These are phyloP conservation scores for Purpureocillium lavendulum DNA, from an alignment of 2,329 filamentous ascomycete genomes.

Conservation along the genomic window DNA sequence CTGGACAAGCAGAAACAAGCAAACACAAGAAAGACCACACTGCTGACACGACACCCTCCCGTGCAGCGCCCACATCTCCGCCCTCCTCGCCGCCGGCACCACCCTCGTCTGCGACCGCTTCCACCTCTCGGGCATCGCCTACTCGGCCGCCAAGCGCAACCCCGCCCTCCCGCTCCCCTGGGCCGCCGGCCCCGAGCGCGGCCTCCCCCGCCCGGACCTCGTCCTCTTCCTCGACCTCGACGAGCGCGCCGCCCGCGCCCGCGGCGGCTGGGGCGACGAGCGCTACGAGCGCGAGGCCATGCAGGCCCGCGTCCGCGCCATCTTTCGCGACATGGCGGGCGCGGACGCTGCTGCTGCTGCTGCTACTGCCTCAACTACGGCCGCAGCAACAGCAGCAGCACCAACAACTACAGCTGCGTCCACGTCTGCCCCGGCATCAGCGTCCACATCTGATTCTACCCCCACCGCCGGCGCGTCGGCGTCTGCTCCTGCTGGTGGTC, in stretches of 20 bases:
- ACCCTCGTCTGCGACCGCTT: constrained; percentile 87
- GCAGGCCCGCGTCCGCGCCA: constrained; percentile 67
- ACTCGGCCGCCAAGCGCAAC: constrained; percentile 80
- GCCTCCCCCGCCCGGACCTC: constrained; percentile 78
- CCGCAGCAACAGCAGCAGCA: too few species aligned
- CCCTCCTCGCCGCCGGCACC: constrained; percentile 53
- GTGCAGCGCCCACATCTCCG: constrained; percentile 39
- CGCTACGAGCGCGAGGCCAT: constrained; percentile 79
- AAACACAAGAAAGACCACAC: too few species aligned
- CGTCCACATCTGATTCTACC: too few species aligned
- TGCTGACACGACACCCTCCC: background rate
- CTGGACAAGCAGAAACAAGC: too few species aligned
- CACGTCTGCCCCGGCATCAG: too few species aligned
- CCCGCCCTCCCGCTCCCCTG: constrained; percentile 62
- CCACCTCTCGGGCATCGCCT: constrained; percentile 90
- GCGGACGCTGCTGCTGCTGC: constrained; percentile 4
- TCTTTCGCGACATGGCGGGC: constrained; percentile 57
- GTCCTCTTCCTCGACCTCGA: constrained; percentile 82
- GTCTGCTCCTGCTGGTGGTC: too few species aligned
- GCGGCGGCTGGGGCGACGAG: constrained; percentile 86
- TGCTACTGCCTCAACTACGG: too few species aligned
- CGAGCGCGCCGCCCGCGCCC: constrained; percentile 58
- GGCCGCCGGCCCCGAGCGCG: constrained; percentile 78
- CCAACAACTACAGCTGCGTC: too few species aligned
- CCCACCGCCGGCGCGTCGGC: too few species aligned